Base-by-base conservation (phyloP, 1,139 yeast genomes). In the Nakaseomyces bracarensis region DNA sequence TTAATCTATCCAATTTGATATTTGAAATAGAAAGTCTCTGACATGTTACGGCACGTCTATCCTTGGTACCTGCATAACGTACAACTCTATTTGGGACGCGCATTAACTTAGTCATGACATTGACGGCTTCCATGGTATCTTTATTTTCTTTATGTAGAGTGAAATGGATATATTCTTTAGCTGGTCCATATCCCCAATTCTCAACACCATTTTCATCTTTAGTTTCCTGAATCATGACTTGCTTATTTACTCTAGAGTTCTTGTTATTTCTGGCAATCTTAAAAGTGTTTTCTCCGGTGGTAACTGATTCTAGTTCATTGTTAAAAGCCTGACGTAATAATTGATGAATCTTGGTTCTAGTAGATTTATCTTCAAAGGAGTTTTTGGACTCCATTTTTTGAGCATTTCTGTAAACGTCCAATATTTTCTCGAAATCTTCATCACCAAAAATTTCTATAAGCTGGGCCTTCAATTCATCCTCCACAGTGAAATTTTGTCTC, bases 71-170 rank as follows among this genome's bases (percentile, higher is more conserved):
- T 0, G 97, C 95, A 62, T 80, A 87, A 43, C 83, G 72, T 30
- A 91, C 71, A 28, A 69, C 61, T 52, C 80, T 82, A 6, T 82
- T 70, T 14, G 89, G 91, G 14, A 83, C 66, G 48, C 89, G 74
- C 52, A 91, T 68, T 49, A 84, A 74, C 57, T 82, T 82, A 31
- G 91, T 69, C 38, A 91, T 68, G 27, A 82, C 66, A 22, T 79
- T 74, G 1, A 94, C 93, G 7, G 85, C 89, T 63, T 91, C 97
- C 96, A 91, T 87, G 1, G 99, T 89, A 56, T 91, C 99, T 60
- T 91, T 83, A 65, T 93, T 93, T 58, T 91, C 96, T 61, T 91
- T 91, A 68, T 83, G 89, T 26, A 91, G 69, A 3, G 85, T 77
- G 57, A 89, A 83, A 56, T 83, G 91, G 33, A 91, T 67, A 60